Evolutionary conservation across 1,139 yeast genomes (phyloP), one percentile per base, ranked within the genome.

Genomic region (Sugiyamaella novakii): DNA sequence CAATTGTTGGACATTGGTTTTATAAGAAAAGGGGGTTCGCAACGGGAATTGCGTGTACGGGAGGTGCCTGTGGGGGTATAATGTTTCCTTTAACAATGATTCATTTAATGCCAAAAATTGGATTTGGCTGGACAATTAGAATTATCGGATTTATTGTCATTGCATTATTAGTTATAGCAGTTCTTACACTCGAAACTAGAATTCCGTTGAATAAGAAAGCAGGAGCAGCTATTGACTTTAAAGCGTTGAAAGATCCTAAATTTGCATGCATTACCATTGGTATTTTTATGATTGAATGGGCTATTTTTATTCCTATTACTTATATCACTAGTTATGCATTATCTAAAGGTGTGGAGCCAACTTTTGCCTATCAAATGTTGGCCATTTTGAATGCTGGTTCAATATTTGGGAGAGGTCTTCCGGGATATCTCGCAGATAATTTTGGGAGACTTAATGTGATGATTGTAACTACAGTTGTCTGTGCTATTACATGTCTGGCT

Each of bases 1-100:
- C 87, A 0, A 78, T 76, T 1, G 69, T 82, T 22, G 76, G 84
- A 19, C 87, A 82, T 59, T 83, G 83, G 80, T 84, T 81, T 58
- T 69, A 73, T 57, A 70, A 62, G 42, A 75, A 73, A 52, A 67
- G 87, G 49, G 87, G 80, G 0, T 63, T 75, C 36, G 85, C 84
- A 1, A 64, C 78, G 34, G 80, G 84, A 0, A 59, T 80, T 3
- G 82, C 81, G 1, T 79, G 84, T 1, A 69, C 77, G 19, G 87
- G 87, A 1, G 85, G 85, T 0, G 75, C 82, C 7, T 65, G 80
- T 2, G 88, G 88, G 1, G 85, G 85, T 6, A 71, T 82, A 1
- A 66, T 79, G 1, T 80, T 78, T 63, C 82, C 87, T 0, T 61
- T 81, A 18, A 72, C 80, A 70, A 70, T 81, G 55, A 74, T 78